Base-by-base conservation (phyloP, 2,329 filamentous ascomycete genomes). In the Aspergillus proliferans region DNA sequence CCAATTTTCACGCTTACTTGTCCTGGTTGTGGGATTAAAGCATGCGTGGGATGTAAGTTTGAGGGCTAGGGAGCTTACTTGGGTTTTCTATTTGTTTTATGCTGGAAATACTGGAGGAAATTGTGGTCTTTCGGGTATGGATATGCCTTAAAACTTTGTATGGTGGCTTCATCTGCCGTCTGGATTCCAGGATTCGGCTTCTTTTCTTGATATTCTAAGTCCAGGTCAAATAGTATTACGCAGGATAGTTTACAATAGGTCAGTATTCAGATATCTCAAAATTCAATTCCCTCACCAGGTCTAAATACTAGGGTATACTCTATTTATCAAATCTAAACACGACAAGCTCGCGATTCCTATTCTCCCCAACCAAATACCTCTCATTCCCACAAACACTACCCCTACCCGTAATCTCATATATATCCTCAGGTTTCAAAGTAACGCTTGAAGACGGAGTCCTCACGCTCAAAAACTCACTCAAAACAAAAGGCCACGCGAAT, bases 361-460 rank as follows among this genome's bases (percentile, higher is more conserved):
- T 81, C 65, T 84, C 78, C 0, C 82, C 82, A 9, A 85, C 63
- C n/a, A 85, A 47, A 74, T 81, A 84, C 47, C 79, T 66, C 62
- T 85, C 82, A 52, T 82, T 79, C 1, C 81, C 83, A 33, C 67
- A 75, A 14, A 85, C 78, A 51, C 71, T 72, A 1, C 79, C 81
- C 56, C 74, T 78, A 1, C 62, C 72, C 43, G 79, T 65, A 30
- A 85, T 59, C 58, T 78, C 69, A 18, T 61, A 59, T 69, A 76
- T 78, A 45, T 79, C 64, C 6, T 49, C 45, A 24, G 61, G 56
- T 21, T 59, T 57, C 38, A 69, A 41, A 4, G 59, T 64, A 21
- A 53, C 51, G 6, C 22, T 33, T 2, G 56, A 59, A 6, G 47
- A 51, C 33, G 55, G 62, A 2, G 62, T 63, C 34, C 61, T 59